Conservation (phyloP, 2,329 filamentous ascomycete genomes). For the Aspergillus carbonarius region DNA sequence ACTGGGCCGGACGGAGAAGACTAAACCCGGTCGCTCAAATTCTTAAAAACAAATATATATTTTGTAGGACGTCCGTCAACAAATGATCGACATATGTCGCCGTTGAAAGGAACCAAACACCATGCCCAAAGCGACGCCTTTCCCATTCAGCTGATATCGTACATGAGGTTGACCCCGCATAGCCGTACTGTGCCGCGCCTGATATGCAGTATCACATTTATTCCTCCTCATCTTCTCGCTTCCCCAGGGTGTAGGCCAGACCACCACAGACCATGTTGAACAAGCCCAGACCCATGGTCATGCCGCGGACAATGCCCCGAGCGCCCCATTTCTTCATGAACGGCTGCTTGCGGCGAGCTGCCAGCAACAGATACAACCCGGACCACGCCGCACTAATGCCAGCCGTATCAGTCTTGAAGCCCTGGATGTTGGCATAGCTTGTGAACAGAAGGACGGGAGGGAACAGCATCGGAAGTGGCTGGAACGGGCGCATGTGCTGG, state of each 20-base stretch:
- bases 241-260: constrained; percentile 47
- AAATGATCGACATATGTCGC: neutral
- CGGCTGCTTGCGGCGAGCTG: constrained; percentile 54
- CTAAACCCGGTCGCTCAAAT: neutral
- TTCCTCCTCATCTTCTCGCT: constrained; percentile 40
- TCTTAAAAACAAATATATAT: neutral
- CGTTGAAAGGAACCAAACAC: neutral
- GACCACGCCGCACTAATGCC: constrained; percentile 66
- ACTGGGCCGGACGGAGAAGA: neutral
- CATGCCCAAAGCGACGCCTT: constrained; percentile 8
- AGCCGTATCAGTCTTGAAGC: constrained; percentile 62
- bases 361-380: constrained; percentile 63
- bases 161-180: neutral
- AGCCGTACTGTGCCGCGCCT: neutral
- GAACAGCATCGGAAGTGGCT: constrained; percentile 65
- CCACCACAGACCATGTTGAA: constrained; percentile 49
- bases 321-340: constrained; percentile 48
- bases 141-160: constrained; percentile 1
- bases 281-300: constrained; percentile 47
- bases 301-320: constrained; percentile 46
- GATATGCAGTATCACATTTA: constrained; percentile 1
- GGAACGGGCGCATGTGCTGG: constrained; percentile 66
- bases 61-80: neutral
- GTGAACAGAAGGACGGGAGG: constrained; percentile 65
- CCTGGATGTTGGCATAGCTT: constrained; percentile 63